Percentiles rank a stretch among this genome's conserved stretches.
Evolutionary conservation across 1,139 yeast genomes (phyloP).

Genomic region (Kurtzmaniella quercitrusa): DNA sequence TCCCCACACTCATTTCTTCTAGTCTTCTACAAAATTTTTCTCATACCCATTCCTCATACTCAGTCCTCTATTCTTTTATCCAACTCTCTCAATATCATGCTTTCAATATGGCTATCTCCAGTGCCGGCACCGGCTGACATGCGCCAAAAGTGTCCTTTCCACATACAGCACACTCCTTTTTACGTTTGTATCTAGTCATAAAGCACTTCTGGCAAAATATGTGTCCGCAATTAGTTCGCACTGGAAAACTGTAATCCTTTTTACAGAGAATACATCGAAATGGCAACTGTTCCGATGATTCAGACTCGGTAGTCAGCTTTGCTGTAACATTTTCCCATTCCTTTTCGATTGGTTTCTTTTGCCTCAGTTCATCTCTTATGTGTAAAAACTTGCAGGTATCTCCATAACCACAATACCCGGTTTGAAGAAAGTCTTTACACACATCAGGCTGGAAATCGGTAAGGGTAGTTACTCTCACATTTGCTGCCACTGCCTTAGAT

Average conservation of each 20-base stretch:
- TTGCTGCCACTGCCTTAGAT: constrained; percentile 36
- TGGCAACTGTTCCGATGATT: constrained; percentile 35
- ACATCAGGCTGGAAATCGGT: constrained; percentile 92
- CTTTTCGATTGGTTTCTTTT: constrained; percentile 61
- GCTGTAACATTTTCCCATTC: constrained; percentile 61
- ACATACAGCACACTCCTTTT: constrained; percentile 54
- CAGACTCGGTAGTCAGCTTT: constrained; percentile 3
- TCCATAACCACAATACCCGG: constrained; percentile 97
- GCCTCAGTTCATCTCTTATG: constrained; percentile 78
- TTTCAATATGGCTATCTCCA: constrained; percentile 12
- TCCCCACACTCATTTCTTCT: too few relatives aligned
- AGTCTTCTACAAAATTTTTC: neutral
- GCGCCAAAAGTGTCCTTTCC: constrained; percentile 55
- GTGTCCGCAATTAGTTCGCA: constrained; percentile 64
- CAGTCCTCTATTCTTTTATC: neutral
- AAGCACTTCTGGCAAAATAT: constrained; percentile 66
- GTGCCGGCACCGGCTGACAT: constrained; percentile 18
- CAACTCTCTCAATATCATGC: neutral
- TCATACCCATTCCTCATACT: too few relatives aligned
- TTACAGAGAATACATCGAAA: constrained; percentile 66
- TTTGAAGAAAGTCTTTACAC: constrained; percentile 86
- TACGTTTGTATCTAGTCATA: constrained; percentile 42
- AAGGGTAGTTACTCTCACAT: constrained; percentile 67
- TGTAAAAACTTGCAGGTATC: constrained; percentile 97
- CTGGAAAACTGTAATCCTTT: constrained; percentile 51